Percentiles rank a stretch among this genome's conserved stretches.
These are phyloP conservation scores for Candida broadrunensis DNA, from an alignment of 805 yeast species.

Conservation along the genomic window DNA sequence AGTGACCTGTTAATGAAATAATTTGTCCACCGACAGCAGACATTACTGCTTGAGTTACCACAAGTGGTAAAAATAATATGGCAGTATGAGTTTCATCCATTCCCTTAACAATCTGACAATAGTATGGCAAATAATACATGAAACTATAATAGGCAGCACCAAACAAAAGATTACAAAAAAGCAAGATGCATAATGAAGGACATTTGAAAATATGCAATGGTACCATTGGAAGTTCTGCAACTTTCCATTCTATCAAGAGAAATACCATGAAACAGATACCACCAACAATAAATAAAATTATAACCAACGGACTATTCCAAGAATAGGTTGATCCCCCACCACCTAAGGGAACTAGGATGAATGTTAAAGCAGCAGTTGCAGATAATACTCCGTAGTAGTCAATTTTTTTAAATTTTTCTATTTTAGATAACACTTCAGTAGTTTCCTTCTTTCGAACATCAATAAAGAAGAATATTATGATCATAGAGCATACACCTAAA, in stretches of 20 bases:
- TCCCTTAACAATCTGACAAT: conserved; percentile 19
- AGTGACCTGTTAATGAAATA: conserved; percentile 26
- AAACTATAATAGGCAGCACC: conserved; percentile 28
- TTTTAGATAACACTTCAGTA: conserved; percentile 19
- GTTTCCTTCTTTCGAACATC: conserved; percentile 32
- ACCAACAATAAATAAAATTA: conserved; percentile 48
- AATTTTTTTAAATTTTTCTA: conserved; percentile 36
- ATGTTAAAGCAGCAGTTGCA: conserved; percentile 40
- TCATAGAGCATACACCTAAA: conserved; percentile 26
- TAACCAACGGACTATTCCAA: conserved; percentile 57
- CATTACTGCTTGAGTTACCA: conserved; percentile 29
- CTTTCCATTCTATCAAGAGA: conserved; percentile 35
- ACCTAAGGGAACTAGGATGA: conserved; percentile 47
- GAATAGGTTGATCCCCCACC: conserved; percentile 51
- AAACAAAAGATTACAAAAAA: conserved; percentile 30
- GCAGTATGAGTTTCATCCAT: conserved; percentile 35
- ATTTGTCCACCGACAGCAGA: conserved; percentile 30
- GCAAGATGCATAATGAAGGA: conserved; percentile 33
- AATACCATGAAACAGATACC: conserved; percentile 34
- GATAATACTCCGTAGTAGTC: conserved; percentile 51
- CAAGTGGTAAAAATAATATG: conserved; percentile 28
- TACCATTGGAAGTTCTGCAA: conserved; percentile 45
- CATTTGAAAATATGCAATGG: conserved; percentile 39
- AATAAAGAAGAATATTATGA: conserved; percentile 22
- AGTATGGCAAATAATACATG: conserved; percentile 29